These are phyloP conservation scores for Blumeria graminis DNA, from an alignment of 2,329 filamentous ascomycete species.

Conservation along the genomic window DNA sequence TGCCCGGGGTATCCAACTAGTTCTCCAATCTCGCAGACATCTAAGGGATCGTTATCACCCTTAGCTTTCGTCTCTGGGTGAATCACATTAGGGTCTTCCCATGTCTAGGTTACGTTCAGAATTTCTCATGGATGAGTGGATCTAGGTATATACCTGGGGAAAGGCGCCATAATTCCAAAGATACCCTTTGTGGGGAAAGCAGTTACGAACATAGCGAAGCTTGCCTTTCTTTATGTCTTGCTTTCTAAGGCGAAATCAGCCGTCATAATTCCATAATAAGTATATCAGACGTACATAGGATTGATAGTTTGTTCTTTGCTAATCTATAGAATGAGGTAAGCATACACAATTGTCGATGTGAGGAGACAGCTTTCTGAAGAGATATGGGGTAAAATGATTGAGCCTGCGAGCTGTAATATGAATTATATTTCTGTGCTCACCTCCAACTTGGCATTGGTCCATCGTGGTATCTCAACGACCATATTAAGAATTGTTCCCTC, in stretches of 20 bases:
- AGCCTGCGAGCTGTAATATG: slow-evolving; percentile 5
- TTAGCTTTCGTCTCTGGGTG: slow-evolving; percentile 99
- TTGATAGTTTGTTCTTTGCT: slow-evolving; percentile 83
- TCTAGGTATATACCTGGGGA: slow-evolving; percentile 47
- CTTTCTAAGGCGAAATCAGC: slow-evolving; percentile 25
- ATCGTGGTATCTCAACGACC: slow-evolving; percentile 97
- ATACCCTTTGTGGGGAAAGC: slow-evolving; percentile 99
- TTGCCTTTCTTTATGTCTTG: slow-evolving; percentile 99
- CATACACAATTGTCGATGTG: neutral
- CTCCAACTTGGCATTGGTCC: slow-evolving; percentile 99
- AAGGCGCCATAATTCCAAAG: slow-evolving; percentile 99
- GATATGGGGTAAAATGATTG: slow-evolving; percentile 3
- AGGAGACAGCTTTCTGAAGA: neutral
- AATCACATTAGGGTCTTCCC: slow-evolving; percentile 89
- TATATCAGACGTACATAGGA: slow-evolving; percentile 2
- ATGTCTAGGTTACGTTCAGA: slow-evolving; percentile 38
- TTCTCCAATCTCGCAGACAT: slow-evolving; percentile 99
- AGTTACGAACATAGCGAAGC: slow-evolving; percentile 97
- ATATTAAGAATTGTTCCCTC: slow-evolving; percentile 96
- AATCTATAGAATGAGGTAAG: slow-evolving; percentile 36
- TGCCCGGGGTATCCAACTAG: slow-evolving; percentile 87
- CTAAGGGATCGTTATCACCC: slow-evolving; percentile 96
- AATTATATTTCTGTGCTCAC: slow-evolving; percentile 26
- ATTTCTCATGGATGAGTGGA: neutral
- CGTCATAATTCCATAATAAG: slow-evolving; percentile 16